A percentile compares a stretch with the other conserved stretches of the same genome.
Conservation (phyloP, 352 stramenopile species). For the Phytopythium vexans region DNA sequence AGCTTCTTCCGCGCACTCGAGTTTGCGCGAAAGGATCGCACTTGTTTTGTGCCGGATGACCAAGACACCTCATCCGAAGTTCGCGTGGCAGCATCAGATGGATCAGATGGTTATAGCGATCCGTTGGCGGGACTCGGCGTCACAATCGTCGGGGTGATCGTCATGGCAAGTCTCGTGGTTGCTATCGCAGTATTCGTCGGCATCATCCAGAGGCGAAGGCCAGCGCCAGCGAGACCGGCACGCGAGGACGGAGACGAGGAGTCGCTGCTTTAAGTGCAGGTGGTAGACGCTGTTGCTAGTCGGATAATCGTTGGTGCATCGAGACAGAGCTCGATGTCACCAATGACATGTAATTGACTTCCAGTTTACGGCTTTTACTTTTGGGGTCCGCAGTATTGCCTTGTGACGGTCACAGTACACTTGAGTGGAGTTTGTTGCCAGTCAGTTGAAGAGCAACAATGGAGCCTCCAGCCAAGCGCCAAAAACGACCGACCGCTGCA, state of each 20-base stretch:
- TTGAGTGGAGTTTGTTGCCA: too few species aligned
- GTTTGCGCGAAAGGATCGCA: conserved; percentile 47
- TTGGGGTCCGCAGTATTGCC: too few species aligned
- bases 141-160: neutral
- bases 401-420: too few species aligned
- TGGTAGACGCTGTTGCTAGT: too few species aligned
- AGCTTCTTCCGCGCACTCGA: conserved; percentile 51
- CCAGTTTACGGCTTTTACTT: too few species aligned
- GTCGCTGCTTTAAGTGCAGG: conserved; percentile 2
- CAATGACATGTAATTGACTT: too few species aligned
- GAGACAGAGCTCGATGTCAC: too few species aligned
- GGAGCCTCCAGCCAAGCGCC: too few species aligned
- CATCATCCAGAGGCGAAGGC: conserved; percentile 1
- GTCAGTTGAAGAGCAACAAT: too few species aligned
- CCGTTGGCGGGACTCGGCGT: neutral
- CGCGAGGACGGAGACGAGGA: neutral
- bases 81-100: neutral
- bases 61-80: neutral
- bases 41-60: conserved; percentile 32
- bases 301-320: too few species aligned
- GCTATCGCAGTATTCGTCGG: conserved; percentile 2
- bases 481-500: neutral
- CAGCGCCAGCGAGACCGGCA: neutral
- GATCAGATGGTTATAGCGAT: neutral
- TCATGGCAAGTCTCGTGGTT: neutral